Evolutionary conservation across 2,329 filamentous ascomycete genomes (phyloP), one percentile per base, ranked within the genome.

Genomic region (Chalaropsis ovoidea): DNA sequence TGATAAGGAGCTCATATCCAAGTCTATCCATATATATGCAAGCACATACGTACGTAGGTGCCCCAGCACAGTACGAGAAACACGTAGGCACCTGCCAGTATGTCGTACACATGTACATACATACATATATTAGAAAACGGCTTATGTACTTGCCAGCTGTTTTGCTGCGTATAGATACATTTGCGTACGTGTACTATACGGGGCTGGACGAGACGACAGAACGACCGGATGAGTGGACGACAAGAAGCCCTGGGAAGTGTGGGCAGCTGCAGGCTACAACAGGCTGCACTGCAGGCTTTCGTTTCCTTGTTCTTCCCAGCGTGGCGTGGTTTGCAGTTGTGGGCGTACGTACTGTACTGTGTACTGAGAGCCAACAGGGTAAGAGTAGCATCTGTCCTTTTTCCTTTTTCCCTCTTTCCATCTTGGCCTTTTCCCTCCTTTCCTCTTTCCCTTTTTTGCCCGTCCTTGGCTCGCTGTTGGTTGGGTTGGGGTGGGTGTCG

Each of bases 91-190:
- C 47, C n/a, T 49, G 47, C 13, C 22, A 49, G 19, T 31, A 31
- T 58, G 54, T 58, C 17, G 47, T 49, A 49, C 54, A 58, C 31
- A 58, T 58, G 31, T 58, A 58, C 31, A 39, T 58, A 58, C n/a
- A 39, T 35, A 58, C 11, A 10, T 58, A 58, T 31, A 58, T 58
- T 17, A 6, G 31, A 3, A 31, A 58, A 5, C n/a, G 31, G 15
- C 24, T 31, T 58, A 22, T 10, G 54, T 58, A 39, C 24, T 31
- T 19, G 47, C 47, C 47, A 49, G 47, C 47, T 49, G 19, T 49
- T 49, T 10, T 22, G n/a, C 19, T 19, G 47, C 47, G 47, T 49
- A 17, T 19, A 58, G 24, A 58, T 39, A 58, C 27, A 7, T n/a
- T 17, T 58, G 31, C 11, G 54, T 58, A 58, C 54, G 47, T 49